These are phyloP conservation scores for Ampelocalamus luodianensis DNA, from an alignment of 176 grass and related monocot species.

Conservation along the genomic window DNA sequence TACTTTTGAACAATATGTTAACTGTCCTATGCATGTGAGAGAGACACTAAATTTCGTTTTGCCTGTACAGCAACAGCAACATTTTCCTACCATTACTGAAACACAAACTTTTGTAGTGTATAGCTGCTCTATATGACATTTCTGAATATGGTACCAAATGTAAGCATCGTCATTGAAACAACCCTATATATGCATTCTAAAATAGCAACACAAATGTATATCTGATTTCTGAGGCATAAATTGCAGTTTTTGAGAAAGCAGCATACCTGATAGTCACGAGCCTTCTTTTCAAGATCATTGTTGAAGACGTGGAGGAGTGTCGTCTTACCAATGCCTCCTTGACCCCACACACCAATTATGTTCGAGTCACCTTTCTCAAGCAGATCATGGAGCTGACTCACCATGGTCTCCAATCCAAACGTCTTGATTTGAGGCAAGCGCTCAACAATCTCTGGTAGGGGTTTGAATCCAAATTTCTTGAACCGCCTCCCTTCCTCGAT, in stretches of 20 bases:
- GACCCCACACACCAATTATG: conserved; percentile 70
- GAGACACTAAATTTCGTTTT: background rate
- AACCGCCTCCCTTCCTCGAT: conserved; percentile 36
- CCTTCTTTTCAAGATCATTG: conserved; percentile 53
- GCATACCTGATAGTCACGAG: conserved; percentile 51
- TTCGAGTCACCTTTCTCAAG: conserved; percentile 47
- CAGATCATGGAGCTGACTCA: conserved; percentile 33
- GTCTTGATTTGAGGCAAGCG: conserved; percentile 9
- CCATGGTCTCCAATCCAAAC: conserved; percentile 58
- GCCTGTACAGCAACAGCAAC: background rate
- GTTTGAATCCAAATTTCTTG: conserved; percentile 40
- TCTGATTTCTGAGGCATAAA: background rate
- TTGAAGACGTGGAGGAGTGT: conserved; percentile 72
- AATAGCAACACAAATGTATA: background rate
- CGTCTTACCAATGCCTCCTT: conserved; percentile 77
- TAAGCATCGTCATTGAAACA: background rate
- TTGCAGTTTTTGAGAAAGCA: background rate
- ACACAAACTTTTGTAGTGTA: background rate
- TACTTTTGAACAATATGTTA: background rate
- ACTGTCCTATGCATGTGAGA: background rate
- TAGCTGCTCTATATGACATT: background rate
- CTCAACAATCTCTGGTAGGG: conserved; percentile 30
- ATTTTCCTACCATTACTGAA: background rate
- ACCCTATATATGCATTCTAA: background rate
- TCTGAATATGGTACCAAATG: background rate